phyloP scores from a whole-genome alignment of 2,329 filamentous ascomycete species.

The Venturiaceae sp. region DNA sequence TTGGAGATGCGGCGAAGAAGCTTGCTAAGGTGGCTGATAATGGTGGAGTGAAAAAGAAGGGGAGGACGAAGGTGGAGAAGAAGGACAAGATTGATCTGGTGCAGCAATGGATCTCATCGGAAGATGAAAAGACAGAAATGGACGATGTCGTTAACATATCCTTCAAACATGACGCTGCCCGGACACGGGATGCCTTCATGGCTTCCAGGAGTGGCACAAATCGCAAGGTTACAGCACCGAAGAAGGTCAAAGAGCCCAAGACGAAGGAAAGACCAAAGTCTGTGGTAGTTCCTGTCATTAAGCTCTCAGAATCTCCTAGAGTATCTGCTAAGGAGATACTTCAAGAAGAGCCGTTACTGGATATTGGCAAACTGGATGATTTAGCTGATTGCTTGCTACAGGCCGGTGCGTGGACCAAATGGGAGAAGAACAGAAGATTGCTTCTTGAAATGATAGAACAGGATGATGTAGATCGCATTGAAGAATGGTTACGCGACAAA shows the following conservation, averaged over 20 bases:
- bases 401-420: slow-evolving; percentile 65
- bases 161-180: slow-evolving; percentile 25
- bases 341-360: background rate
- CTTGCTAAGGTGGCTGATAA: background rate
- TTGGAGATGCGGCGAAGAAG: slow-evolving; percentile 12
- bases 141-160: slow-evolving; percentile 12
- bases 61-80: slow-evolving; percentile 37
- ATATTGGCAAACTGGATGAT: slow-evolving; percentile 63
- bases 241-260: slow-evolving; percentile 8
- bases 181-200: slow-evolving; percentile 26
- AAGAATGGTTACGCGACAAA: background rate
- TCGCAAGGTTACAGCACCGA: slow-evolving; percentile 9
- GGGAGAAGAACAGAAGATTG: slow-evolving; percentile 49
- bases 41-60: slow-evolving; percentile 21
- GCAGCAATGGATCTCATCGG: background rate
- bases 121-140: background rate
- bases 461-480: background rate
- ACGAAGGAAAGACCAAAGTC: slow-evolving; percentile 13
- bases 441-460: background rate
- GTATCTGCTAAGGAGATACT: background rate
- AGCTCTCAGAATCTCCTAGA: background rate
- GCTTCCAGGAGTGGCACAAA: slow-evolving; percentile 15
- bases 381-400: slow-evolving; percentile 72
- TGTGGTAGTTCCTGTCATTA: background rate
- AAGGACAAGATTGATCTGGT: slow-evolving; percentile 56